A percentile compares a stretch with the other conserved stretches of the same genome.
Evolutionary conservation across 2,329 filamentous ascomycete genomes (phyloP).

Genomic region (Fusarium multiceps): DNA sequence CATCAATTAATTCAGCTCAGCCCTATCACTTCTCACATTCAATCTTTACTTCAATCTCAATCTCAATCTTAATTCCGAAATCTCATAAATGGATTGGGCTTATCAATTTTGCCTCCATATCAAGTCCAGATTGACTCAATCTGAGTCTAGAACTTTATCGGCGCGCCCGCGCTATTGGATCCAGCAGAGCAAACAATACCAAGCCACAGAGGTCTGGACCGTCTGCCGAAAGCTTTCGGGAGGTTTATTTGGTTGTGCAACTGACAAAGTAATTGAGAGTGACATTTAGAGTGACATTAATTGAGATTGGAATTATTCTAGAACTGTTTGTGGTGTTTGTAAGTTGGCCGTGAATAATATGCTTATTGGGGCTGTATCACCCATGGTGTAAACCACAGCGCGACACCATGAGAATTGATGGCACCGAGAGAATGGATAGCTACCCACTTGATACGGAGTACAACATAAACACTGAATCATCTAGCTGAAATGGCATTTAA

Average conservation of each 20-base stretch:
- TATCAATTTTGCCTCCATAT: not conserved
- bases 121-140: not conserved
- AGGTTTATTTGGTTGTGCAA: not conserved
- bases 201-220: not conserved
- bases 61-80: not conserved
- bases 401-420: not conserved
- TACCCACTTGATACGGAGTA: not conserved
- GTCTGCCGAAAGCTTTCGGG: not conserved
- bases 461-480: not conserved
- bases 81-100: too few relatives aligned
- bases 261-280: not conserved
- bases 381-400: too few relatives aligned
- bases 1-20: not conserved
- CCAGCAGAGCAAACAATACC: not conserved
- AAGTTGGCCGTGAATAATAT: too few relatives aligned
- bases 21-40: constrained; percentile 12
- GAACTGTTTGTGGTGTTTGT: not conserved
- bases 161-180: constrained; percentile 11
- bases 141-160: not conserved
- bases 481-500: not conserved
- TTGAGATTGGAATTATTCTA: not conserved
- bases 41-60: not conserved
- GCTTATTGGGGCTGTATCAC: too few relatives aligned
- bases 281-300: not conserved
- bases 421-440: too few relatives aligned